Base-by-base conservation (phyloP, 768 basidiomycete genomes). In the Cystobasidium ongulense region DNA sequence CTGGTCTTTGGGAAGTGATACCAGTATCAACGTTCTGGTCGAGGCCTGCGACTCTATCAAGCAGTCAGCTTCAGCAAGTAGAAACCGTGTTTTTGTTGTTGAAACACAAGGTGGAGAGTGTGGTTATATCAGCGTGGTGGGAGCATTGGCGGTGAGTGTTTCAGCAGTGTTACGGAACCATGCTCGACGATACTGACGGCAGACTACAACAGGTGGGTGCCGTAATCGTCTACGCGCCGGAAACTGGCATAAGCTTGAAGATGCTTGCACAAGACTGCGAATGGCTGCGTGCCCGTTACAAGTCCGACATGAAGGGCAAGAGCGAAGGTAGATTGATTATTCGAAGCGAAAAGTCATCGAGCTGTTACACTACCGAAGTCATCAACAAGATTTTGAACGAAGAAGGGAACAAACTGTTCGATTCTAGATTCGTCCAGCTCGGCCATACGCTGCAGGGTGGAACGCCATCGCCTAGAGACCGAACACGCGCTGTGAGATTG, bases 41-140 rank as follows among this genome's bases (percentile, higher is more conserved):
- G 91, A 94, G 52, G 96, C 96, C 5, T 98, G 95, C 80, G 96
- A 99, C 82, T 88, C 94, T 50, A 97, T 99, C 83, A 96, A 94
- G 83, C 96, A 99, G 84, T 94, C 92, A 79, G 96, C 96, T 11
- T 90, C 90, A 70, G 95, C 96, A 3, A 96, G 92, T 79, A 82
- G 96, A 75, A 93, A 98, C 81, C 84, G 96, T 52, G 96, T 97
- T 74, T 99, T 99, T 80, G 90, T 98, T 0, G 92, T 99, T 21
- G 95, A 99, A 82, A 97, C 94, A 0, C 96, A 98, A 81, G 96
- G 96, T 62, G 96, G 95, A 10, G 89, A 90, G 80, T 96, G 91
- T 80, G 96, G 96, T 10, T 99, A 94, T 80, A 87, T 99, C 71
- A 93, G 94, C 1, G 88, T 93, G 0, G 86, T 98, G 85, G 96